Base-by-base conservation (phyloP, 345 rosid genomes). In the Aquilaria malaccensis region DNA sequence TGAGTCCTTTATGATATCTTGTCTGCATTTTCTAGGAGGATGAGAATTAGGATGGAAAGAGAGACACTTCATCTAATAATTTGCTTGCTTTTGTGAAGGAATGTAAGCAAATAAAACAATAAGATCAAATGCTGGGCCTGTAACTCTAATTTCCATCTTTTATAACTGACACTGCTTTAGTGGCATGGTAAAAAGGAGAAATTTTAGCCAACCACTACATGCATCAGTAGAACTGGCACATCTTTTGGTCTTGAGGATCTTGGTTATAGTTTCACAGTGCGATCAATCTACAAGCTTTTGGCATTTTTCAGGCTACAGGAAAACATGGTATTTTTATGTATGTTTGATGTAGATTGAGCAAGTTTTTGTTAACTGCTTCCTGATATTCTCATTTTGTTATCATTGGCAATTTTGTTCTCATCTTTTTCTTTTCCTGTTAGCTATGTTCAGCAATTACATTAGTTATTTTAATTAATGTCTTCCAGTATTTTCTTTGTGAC, bases 1-100 rank as follows among this genome's bases (percentile, higher is more conserved):
- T 83, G 22, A 47, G 64, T 59, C 55, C 46, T 67, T 65, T 45
- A 49, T 47, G 7, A 0, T 56, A 22, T 33, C 7, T 15, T 53
- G 2, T 11, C 9, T 53, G 2, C 33, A 30, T 53, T 53, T 30
- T 53, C 1, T 37, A 37, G 43, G 43, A 37, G 43, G 43, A 37
- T 37, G 43, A 0, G 43, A 37, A 37, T 37, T 37, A 4, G 43
- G 43, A 37, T 37, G 43, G 43, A 3, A 37, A 37, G 43, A 9
- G 43, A 22, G 22, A 22, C 22, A 22, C 0, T 22, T 22, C 22
- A 22, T 37, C 4, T 37, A 3, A 37, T 37, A 37, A 0, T 37
- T 37, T 37, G 7, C 43, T 37, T 37, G 43, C 43, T 37, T 37
- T 37, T 22, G 22, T 22, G 22, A 37, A 37, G 43, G 43, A 9